Evolutionary conservation across 2,329 filamentous ascomycete species (phyloP), one percentile per base, ranked within the genome.

Genomic region (Biscogniauxia sp.): DNA sequence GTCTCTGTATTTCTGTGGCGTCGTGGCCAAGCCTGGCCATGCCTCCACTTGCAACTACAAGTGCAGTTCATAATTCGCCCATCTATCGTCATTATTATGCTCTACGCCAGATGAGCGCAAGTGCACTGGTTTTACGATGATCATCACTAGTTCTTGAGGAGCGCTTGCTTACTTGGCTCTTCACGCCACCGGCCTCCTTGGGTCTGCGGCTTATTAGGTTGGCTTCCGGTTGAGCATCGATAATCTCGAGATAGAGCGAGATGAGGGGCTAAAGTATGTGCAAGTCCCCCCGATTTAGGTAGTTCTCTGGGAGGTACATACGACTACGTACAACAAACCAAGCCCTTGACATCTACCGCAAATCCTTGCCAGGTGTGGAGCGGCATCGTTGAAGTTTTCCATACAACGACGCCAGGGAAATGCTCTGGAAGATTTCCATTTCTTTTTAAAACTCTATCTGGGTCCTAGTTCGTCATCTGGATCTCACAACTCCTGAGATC

Each of bases 371-470:
- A 55, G 20, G 20, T 55, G 53, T 52, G 51, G 51, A 52, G 23
- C 51, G 23, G 20, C 51, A 13, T 20, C 23, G 20, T 15, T 45
- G 37, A 45, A n/a, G 37, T 45, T 45, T 45, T 45, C 37, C 37
- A 45, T 45, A 45, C 13, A 64, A 57, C 63, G 26, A 59, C 45
- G 56, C 54, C 57, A 66, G 59, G 61, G 62, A 66, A 64, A 61
- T 61, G 20, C 60, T 66, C 62, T 67, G 64, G 65, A 66, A 66
- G 65, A 63, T 66, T 67, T 66, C 64, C 54, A 64, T 66, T 64
- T 63, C 56, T 60, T 60, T 64, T 64, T 63, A 63, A 64, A 64
- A 57, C 59, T 61, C 60, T 57, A 63, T 61, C 65, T 59, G 59
- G 60, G 57, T 60, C 61, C 60, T 63, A 56, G 55, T 56, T 56